Evolutionary conservation across 345 rosid genomes (phyloP), one percentile per base, ranked within the genome.

Genomic region (Citrus medica): DNA sequence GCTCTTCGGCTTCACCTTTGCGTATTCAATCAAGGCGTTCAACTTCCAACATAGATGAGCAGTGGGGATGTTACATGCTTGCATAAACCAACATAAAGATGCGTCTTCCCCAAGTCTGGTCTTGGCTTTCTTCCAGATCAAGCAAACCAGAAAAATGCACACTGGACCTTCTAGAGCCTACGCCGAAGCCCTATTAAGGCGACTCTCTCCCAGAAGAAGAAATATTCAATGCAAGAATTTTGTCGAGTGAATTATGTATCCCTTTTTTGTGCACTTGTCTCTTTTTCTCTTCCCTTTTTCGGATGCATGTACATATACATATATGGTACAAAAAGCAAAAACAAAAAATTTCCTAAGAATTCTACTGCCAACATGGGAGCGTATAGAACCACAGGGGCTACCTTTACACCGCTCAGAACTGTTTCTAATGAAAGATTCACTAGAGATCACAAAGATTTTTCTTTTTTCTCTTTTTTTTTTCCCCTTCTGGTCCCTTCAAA

Each of bases 21-120:
- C 98, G 28, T 77, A 82, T 77, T 89, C 95, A 7, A 93, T 93
- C 79, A 91, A 85, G 82, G 68, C 76, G 28, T 92, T 95, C 79
- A 93, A 92, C 83, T 95, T 95, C 93, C 95, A 90, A 79, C 91
- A 83, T 48, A 79, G 94, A 82, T 92, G 77, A 85, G 51, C 4
- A 46, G 1, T 46, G 51, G 51, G 16, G 30, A 51, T 35, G 76
- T 56, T 55, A 8, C 21, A 30, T 4, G 9, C 48, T 14, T 56
- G 9, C 24, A 56, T 2, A 7, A 0, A n/a, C 27, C 25, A 8
- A n/a, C 27, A 9, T 63, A 14, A 63, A 3, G 51, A 19, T 53
- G 58, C 40, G 9, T 7, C 17, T 60, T 30, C 37, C 1, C 30
- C 60, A 51, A 71, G 63, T 32, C 46, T 53, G 40, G 33, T 60